Conservation (phyloP, 2,329 filamentous ascomycete genomes). For the Hysterium pulicare region DNA sequence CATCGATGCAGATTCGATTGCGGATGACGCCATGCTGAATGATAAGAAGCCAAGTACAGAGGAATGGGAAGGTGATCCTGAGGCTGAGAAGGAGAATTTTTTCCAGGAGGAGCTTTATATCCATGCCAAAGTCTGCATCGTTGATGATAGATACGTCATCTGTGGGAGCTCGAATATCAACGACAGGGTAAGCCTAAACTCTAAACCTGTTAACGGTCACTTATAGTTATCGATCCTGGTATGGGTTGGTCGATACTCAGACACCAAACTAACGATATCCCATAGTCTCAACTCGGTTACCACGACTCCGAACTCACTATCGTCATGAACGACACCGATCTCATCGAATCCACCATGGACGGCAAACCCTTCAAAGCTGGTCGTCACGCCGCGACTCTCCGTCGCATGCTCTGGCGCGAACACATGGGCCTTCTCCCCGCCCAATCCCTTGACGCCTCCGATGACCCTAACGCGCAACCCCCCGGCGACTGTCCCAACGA, state of each 20-base stretch:
- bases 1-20: conserved; percentile 61
- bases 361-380: conserved; percentile 73
- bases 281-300: conserved; percentile 69
- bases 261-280: conserved; percentile 1
- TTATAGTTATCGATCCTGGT: no score
- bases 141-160: conserved; percentile 79
- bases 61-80: conserved; percentile 67
- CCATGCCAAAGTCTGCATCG: conserved; percentile 86
- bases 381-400: conserved; percentile 76
- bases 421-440: conserved; percentile 79
- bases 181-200: conserved; percentile 58
- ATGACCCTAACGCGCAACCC: conserved; percentile 73
- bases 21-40: conserved; percentile 78
- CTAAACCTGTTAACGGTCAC: no score
- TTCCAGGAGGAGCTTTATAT: conserved; percentile 96
- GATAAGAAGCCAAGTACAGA: conserved; percentile 64
- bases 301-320: conserved; percentile 91
- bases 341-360: conserved; percentile 70
- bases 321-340: conserved; percentile 79
- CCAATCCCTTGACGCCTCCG: conserved; percentile 63
- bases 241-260: neutral
- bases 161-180: conserved; percentile 90
- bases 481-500: conserved; percentile 67
- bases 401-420: conserved; percentile 83
- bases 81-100: conserved; percentile 81